These are phyloP conservation scores for Phaffomyces thermotolerans DNA, from an alignment of 805 yeast genomes.

Conservation along the genomic window DNA sequence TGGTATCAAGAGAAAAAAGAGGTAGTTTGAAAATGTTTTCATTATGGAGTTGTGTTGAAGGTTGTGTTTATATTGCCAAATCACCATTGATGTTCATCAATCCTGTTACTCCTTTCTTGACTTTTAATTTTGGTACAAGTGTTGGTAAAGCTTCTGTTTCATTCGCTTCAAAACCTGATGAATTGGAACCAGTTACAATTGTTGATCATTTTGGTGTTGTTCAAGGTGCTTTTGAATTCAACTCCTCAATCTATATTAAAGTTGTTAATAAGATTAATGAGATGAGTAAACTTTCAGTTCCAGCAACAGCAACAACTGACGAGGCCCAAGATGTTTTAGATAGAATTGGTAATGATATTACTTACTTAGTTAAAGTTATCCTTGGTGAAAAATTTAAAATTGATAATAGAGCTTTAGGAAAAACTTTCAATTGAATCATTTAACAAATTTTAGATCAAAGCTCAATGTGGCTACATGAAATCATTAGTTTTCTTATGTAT, in stretches of 20 bases:
- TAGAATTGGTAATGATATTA: not conserved
- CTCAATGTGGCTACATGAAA: too few relatives aligned
- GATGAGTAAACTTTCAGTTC: slow-evolving; percentile 5
- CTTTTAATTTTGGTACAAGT: slow-evolving; percentile 10
- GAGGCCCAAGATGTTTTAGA: slow-evolving; percentile 2
- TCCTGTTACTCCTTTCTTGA: slow-evolving; percentile 4
- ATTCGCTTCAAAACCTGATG: not conserved
- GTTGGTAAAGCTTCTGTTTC: slow-evolving; percentile 12
- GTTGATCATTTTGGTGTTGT: slow-evolving; percentile 6
- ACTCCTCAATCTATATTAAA: not conserved
- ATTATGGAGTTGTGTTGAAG: slow-evolving; percentile 9
- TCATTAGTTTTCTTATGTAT: too few relatives aligned
- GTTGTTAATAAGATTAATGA: slow-evolving; percentile 2
- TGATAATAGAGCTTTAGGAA: not conserved
- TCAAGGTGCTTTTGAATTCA: slow-evolving; percentile 6
- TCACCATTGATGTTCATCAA: slow-evolving; percentile 5
- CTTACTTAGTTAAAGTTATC: slow-evolving; percentile 1
- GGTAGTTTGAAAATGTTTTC: slow-evolving; percentile 8
- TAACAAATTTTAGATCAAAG: not conserved
- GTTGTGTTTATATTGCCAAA: not conserved
- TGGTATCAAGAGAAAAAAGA: slow-evolving; percentile 11
- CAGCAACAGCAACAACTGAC: slow-evolving; percentile 4
- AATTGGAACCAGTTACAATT: slow-evolving; percentile 1
- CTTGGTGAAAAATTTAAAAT: slow-evolving; percentile 5
- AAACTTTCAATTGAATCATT: not conserved